Evolutionary conservation across 305 asterid species (phyloP), one percentile per base, ranked within the genome.

Genomic region (Caryopteris hybrid): DNA sequence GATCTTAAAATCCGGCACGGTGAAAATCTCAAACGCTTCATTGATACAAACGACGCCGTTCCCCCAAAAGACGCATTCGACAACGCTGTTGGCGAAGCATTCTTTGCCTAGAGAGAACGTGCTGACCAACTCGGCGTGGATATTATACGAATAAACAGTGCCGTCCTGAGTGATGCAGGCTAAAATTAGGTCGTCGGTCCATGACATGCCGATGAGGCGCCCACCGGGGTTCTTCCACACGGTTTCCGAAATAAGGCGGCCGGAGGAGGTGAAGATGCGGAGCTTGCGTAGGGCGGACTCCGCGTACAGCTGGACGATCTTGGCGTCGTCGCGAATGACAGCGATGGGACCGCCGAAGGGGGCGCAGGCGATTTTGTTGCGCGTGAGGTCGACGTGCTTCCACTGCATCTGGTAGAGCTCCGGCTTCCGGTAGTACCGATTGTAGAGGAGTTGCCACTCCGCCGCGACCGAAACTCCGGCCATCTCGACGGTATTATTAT

Each of bases 191-290:
- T 94, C 96, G 11, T 94, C 96, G 38, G 95, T 81, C 99, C 99
- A 94, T 20, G 96, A 81, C 70, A 94, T 82, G n/a, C 96, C 97
- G 41, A 89, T 66, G 6, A 94, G 81, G 43, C 97, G 83, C 21
- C 97, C 97, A 5, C 97, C 99, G 13, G 99, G 83, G 72, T 94
- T 94, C 73, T 71, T 86, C 99, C 99, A 94, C 25, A 89, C 86
- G 25, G 96, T 82, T 70, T 94, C 97, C 14, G 96, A 78, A 61
- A 85, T 70, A 47, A 83, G 85, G 64, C 74, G 75, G 21, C 99
- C 99, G 68, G 97, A 87, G 74, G 93, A 91, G 74, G 89, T 94
- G 85, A 88, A 91, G 55, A 94, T 85, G 21, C 96, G 95, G 64
- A 93, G 99, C 69, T 87, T 91, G 7, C 96, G 96, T 55, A 86